Conservation (phyloP, 2,329 filamentous ascomycete species). For the Talaromyces islandicus region DNA sequence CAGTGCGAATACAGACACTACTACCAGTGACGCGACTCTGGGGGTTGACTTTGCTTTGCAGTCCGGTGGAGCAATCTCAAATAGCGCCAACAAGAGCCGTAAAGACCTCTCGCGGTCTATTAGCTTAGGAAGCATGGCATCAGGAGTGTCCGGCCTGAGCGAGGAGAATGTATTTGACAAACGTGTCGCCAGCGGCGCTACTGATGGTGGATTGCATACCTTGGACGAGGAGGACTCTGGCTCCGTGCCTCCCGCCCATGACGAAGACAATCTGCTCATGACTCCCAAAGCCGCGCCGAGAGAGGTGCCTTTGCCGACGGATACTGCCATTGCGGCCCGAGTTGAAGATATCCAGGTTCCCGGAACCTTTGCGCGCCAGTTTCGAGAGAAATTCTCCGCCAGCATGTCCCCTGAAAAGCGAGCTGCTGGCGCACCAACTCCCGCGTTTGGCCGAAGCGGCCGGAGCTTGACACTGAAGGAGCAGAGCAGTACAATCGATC, state of each 20-base stretch:
- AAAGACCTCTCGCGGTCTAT: constrained; percentile 63
- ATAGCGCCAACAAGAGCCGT: not conserved
- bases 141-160: constrained; percentile 57
- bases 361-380: constrained; percentile 79
- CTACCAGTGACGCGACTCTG: constrained; percentile 65
- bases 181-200: constrained; percentile 31
- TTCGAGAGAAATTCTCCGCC: constrained; percentile 62
- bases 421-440: constrained; percentile 41
- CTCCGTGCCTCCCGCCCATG: constrained; percentile 33
- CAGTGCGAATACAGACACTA: constrained; percentile 53
- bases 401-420: constrained; percentile 57
- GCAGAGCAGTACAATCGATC: constrained; percentile 94
- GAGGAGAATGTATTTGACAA: constrained; percentile 42
- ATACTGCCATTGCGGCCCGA: constrained; percentile 82
- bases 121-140: constrained; percentile 85
- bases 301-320: constrained; percentile 63
- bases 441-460: constrained; percentile 49
- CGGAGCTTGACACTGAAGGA: constrained; percentile 86
- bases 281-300: constrained; percentile 64
- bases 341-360: constrained; percentile 87
- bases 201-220: constrained; percentile 48
- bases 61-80: constrained; percentile 62
- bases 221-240: constrained; percentile 54
- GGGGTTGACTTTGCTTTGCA: constrained; percentile 77
- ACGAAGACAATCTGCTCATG: constrained; percentile 48